A percentile compares a stretch with the other conserved stretches of the same genome.
phyloP scores from a whole-genome alignment of 176 grass and related monocot species.

The Hordeum marinum region DNA sequence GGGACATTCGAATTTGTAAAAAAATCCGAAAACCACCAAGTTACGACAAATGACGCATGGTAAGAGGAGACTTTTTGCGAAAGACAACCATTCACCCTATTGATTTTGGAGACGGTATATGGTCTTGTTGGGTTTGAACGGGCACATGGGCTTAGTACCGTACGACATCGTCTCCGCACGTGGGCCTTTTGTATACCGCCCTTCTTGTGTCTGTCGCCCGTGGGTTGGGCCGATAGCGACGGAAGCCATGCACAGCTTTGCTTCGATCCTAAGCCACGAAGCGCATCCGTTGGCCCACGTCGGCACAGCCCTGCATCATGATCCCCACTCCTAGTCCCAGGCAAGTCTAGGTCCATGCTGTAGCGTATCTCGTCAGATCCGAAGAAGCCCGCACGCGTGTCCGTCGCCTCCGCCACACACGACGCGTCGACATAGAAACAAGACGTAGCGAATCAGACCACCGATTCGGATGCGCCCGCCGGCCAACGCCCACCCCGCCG shows the following conservation, averaged over 20 bases:
- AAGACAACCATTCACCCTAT: too few species aligned
- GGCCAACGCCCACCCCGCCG: background rate
- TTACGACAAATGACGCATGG: too few species aligned
- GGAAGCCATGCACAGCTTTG: background rate
- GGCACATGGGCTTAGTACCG: background rate
- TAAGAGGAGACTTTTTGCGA: too few species aligned
- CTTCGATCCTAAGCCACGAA: background rate
- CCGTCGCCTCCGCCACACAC: background rate
- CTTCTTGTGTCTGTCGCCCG: too few species aligned
- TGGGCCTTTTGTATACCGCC: background rate
- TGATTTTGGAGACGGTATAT: background rate
- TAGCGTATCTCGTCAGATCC: background rate
- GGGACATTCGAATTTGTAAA: too few species aligned
- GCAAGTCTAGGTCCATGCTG: background rate
- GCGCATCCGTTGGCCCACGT: background rate
- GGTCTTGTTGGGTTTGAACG: background rate
- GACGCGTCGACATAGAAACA: background rate
- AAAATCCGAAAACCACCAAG: too few species aligned
- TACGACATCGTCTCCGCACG: background rate
- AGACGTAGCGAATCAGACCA: background rate
- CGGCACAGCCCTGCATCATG: background rate
- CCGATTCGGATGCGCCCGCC: constrained; percentile 10
- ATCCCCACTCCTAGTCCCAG: too few species aligned
- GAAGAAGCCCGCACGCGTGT: background rate
- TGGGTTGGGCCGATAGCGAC: background rate